Percentiles rank a stretch among this genome's conserved stretches.
Evolutionary conservation across 495 filamentous ascomycete species (phyloP).

Genomic region (Neurospora cerealis): DNA sequence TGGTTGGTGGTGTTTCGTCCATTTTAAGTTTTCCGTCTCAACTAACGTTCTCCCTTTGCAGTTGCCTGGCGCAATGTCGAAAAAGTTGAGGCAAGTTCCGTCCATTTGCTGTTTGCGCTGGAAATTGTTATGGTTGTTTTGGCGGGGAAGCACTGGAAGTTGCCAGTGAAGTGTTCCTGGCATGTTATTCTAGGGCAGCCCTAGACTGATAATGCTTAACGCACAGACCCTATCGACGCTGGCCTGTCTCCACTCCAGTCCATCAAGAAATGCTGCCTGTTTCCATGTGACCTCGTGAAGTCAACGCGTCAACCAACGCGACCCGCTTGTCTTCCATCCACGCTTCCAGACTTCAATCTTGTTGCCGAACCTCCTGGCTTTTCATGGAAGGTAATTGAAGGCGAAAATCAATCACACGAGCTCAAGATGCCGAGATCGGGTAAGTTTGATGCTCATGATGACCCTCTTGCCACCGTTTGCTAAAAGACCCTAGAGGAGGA

Average conservation of each 20-base stretch:
- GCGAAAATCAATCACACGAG: too few relatives aligned
- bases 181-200: background rate
- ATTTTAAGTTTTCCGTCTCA: background rate
- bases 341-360: background rate
- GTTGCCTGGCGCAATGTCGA: background rate
- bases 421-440: constrained; percentile 18
- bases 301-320: background rate
- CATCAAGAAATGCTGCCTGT: background rate
- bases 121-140: background rate
- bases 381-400: background rate
- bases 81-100: background rate
- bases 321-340: background rate
- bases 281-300: background rate
- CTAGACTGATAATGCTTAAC: background rate
- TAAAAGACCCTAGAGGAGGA: constrained; percentile 49
- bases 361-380: too few relatives aligned
- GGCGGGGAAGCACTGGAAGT: background rate
- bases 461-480: background rate
- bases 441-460: background rate
- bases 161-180: background rate
- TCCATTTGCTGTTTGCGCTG: background rate
- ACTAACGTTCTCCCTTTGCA: background rate
- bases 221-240: background rate
- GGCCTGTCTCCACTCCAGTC: background rate
- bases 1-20: background rate